A percentile compares a stretch with the other conserved stretches of the same genome.
Conservation (phyloP, 148 eudicot genomes). For the Polygonum maritimum region DNA sequence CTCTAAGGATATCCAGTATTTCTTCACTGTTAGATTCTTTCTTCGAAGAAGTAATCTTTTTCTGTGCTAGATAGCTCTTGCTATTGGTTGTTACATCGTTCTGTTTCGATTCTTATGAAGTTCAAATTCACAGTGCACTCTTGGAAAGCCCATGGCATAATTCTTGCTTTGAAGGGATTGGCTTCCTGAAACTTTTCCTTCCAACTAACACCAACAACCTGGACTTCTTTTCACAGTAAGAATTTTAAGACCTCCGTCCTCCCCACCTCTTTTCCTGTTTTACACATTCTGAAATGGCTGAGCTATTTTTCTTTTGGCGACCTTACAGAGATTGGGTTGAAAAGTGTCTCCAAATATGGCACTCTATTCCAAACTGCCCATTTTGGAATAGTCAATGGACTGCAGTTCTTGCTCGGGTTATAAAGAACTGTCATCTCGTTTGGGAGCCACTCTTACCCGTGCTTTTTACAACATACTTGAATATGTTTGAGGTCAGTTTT, state of each 20-base stretch:
- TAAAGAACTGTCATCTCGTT: slow-evolving; percentile 55
- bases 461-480: slow-evolving; percentile 71
- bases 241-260: slow-evolving; percentile 7
- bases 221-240: slow-evolving; percentile 85
- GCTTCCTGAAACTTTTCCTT: slow-evolving; percentile 84
- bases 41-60: neutral
- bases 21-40: neutral
- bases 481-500: slow-evolving; percentile 88
- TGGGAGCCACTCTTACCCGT: slow-evolving; percentile 75
- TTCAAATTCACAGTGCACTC: slow-evolving; percentile 42
- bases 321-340: slow-evolving; percentile 63
- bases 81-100: neutral
- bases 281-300: neutral
- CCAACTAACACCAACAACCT: slow-evolving; percentile 74
- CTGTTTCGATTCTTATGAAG: neutral
- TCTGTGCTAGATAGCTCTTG: neutral
- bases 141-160: slow-evolving; percentile 99
- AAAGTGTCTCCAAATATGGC: slow-evolving; percentile 55
- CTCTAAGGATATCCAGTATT: neutral
- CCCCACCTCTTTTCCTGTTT: neutral
- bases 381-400: slow-evolving; percentile 99
- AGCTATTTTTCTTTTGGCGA: slow-evolving; percentile 12
- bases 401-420: slow-evolving; percentile 85
- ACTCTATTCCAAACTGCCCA: slow-evolving; percentile 76
- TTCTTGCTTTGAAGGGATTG: slow-evolving; percentile 93